Base-by-base conservation (phyloP, 2,329 filamentous ascomycete species). In the Aspergillus cejpii region DNA sequence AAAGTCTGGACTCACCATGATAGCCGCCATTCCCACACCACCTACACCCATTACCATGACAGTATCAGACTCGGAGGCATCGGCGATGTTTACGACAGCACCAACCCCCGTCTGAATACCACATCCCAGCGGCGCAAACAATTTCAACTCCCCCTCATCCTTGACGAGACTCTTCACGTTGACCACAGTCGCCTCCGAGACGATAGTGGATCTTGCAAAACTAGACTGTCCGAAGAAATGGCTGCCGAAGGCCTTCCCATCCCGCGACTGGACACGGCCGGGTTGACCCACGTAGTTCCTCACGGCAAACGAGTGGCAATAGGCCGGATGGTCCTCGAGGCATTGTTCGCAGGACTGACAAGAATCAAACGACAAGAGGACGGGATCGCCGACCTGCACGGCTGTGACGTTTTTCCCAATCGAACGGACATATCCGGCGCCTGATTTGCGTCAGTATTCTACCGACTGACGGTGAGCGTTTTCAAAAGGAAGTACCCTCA, bases 1-100 rank as follows among this genome's bases (percentile, higher is more conserved):
- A 23, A 21, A 33, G 7, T n/a, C n/a, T n/a, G n/a, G 10, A 34
- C 23, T 44, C 10, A 52, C 74, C 68, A 73, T 73, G 38, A 76
- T 55, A 3, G 71, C 70, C 5, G 60, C 63, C 39, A 75, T 59
- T 1, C 73, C 73, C 0, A 77, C 72, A 19, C 71, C 71, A 3
- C 72, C 72, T 0, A 74, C 57, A 6, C 71, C 73, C 24, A 70
- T 56, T 26, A 75, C 60, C 19, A 67, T 60, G 24, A 75, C 57
- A 5, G 61, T 52, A 45, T 73, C 69, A 1, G 59, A 52, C 3
- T 57, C 47, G 5, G 56, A 59, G 0, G 66, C 66, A 17, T 68
- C 52, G 0, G 67, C 64, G n/a, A 68, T 65, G 40, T 70, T 69
- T 40, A 66, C 45, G 5, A 71, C 61, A 4, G 67, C 59, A 15